Evolutionary conservation across 805 yeast species (phyloP).

Genomic region (Pichia scutulata): DNA sequence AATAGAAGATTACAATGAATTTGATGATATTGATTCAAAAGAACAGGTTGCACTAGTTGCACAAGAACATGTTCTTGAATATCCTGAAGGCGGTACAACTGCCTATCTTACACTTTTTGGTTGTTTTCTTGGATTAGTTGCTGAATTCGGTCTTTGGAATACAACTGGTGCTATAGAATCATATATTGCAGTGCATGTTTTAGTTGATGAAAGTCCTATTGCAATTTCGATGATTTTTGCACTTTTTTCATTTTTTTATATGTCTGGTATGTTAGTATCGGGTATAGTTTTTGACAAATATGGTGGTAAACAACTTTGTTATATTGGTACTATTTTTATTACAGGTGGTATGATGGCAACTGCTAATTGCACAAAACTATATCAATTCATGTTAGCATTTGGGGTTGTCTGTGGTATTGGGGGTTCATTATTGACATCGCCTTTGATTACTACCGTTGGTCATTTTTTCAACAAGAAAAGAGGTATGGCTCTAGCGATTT

Average conservation of each 20-base stretch:
- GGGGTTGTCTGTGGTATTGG: constrained; percentile 42
- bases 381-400: constrained; percentile 46
- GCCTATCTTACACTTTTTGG: constrained; percentile 40
- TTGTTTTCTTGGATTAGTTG: constrained; percentile 45
- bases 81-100: constrained; percentile 55
- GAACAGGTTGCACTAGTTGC: background rate
- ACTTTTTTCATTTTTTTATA: constrained; percentile 37
- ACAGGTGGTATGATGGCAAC: constrained; percentile 37
- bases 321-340: constrained; percentile 31
- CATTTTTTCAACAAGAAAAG: constrained; percentile 56
- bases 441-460: constrained; percentile 42
- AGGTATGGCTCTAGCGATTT: constrained; percentile 55
- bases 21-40: background rate
- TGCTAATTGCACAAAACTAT: constrained; percentile 36
- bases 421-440: constrained; percentile 36
- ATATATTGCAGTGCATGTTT: constrained; percentile 46
- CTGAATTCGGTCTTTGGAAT: constrained; percentile 59
- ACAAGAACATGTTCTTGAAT: constrained; percentile 14
- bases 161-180: constrained; percentile 63
- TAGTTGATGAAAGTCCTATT: constrained; percentile 35
- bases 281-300: constrained; percentile 40
- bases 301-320: constrained; percentile 34
- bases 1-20: background rate
- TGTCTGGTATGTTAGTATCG: constrained; percentile 32
- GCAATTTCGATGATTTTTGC: constrained; percentile 69